Evolutionary conservation across 139 green algal genomes (phyloP).

Genomic region (Ettlia oleoabundans): DNA sequence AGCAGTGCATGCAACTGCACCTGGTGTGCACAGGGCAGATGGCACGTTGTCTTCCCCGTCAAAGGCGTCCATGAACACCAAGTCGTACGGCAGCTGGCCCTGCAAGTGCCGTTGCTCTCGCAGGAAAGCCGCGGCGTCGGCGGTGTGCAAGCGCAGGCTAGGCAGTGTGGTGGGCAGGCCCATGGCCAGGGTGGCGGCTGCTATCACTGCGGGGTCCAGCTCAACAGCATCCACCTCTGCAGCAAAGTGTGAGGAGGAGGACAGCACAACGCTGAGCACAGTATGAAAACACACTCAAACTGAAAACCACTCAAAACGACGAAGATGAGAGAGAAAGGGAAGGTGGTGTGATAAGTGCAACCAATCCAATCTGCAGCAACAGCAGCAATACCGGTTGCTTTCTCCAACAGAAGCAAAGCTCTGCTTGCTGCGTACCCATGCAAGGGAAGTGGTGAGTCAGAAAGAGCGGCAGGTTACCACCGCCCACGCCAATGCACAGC

Average conservation of each 20-base stretch:
- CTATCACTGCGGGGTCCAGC: slow-evolving; percentile 60
- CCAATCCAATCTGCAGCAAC: background rate
- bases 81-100: slow-evolving; percentile 37
- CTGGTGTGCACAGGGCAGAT: slow-evolving; percentile 31
- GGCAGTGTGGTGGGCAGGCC: slow-evolving; percentile 42
- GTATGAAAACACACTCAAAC: too few species aligned
- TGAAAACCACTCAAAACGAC: too few species aligned
- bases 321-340: background rate
- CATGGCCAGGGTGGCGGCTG: slow-evolving; percentile 55
- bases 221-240: slow-evolving; percentile 62
- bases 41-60: slow-evolving; percentile 63
- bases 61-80: slow-evolving; percentile 66
- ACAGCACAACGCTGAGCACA: too few species aligned
- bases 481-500: slow-evolving; percentile 67
- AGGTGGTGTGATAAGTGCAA: background rate
- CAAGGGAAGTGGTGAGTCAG: slow-evolving; percentile 56
- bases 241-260: background rate
- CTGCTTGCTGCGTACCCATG: slow-evolving; percentile 25
- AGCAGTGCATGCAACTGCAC: background rate
- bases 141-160: slow-evolving; percentile 17
- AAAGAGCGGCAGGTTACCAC: slow-evolving; percentile 67
- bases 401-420: too few species aligned
- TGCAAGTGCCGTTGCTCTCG: background rate
- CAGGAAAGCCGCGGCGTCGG: slow-evolving; percentile 12
- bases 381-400: background rate